Evolutionary conservation across 2,329 filamentous ascomycete species (phyloP), one percentile per base, ranked within the genome.

Genomic region (Penicillium sp.): DNA sequence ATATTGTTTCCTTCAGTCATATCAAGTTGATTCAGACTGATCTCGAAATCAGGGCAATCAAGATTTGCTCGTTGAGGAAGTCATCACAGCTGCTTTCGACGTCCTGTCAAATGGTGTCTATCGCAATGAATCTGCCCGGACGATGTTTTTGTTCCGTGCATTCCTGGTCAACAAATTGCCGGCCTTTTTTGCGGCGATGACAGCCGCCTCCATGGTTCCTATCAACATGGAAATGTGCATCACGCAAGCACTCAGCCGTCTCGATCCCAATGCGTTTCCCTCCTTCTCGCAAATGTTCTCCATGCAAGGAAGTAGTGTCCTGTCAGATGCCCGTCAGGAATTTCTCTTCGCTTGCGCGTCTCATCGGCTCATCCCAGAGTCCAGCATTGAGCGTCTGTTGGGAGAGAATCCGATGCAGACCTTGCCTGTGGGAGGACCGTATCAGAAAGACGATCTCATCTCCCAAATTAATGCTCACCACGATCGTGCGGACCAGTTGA

Each of bases 321-420:
- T 84, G 2, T 76, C 79, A 17, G 76, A 80, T 43, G 86, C 85
- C 17, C 76, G 82, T 16, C 84, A 84, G 66, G 71, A 95, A 44
- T 96, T 96, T 50, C 77, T 94, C 27, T 92, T 93, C 47, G 82
- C 90, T 0, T 98, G 92, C 58, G 86, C 85, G 37, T 73, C 95
- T 26, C 89, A 96, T 60, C 80, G 81, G 1, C 70, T 98, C n/a
- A 80, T 96, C 15, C 77, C 81, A 0, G 80, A 88, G 47, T 74
- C 79, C 22, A 84, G 82, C 33, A 85, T 95, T 11, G 81, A 90
- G 56, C 76, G 77, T 3, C 75, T 98, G 7, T 68, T 95, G 2
- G 88, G 87, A 3, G 88, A 95, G 53, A 82, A 87, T 15, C 85
- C 86, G 0, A 83, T 92, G 69, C 81, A 86, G 48, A 84, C 80